phyloP scores from a whole-genome alignment of 139 green algal genomes.

The Yamagishiella unicocca region DNA sequence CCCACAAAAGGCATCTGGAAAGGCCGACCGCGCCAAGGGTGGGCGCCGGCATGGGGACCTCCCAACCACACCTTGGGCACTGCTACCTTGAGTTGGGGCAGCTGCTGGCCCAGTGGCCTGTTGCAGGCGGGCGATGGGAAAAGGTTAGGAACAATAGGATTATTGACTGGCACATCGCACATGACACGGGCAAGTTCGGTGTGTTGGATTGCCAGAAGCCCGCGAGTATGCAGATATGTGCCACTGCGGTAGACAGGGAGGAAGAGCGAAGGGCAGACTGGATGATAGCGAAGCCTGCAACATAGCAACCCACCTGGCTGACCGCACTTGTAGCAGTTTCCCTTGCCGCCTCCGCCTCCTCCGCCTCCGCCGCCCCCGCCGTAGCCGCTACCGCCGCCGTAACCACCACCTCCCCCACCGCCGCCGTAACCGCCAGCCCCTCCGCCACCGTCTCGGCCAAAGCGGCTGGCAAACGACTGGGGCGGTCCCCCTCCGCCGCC shows the following conservation, averaged over 20 bases:
- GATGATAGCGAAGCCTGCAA: too few relatives aligned
- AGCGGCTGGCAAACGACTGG: conserved; percentile 40
- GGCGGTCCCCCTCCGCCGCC: conserved; percentile 1
- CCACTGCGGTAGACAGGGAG: too few relatives aligned
- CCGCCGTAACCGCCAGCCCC: conserved; percentile 11
- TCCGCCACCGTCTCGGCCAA: conserved; percentile 27
- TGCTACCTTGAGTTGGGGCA: conserved; percentile 29
- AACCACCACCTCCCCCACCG: conserved; percentile 13
- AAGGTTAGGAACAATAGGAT: too few relatives aligned
- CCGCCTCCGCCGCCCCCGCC: background rate
- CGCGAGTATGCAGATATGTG: too few relatives aligned
- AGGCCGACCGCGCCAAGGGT: too few relatives aligned
- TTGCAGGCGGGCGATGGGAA: background rate
- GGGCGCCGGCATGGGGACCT: too few relatives aligned
- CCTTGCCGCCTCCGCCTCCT: background rate
- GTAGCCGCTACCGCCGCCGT: conserved; percentile 8
- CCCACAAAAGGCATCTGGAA: too few relatives aligned
- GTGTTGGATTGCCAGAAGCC: too few relatives aligned
- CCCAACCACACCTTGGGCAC: too few relatives aligned
- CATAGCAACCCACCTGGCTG: conserved; percentile 16
- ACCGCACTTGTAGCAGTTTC: conserved; percentile 53
- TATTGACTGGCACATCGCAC: too few relatives aligned
- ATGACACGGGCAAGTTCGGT: too few relatives aligned
- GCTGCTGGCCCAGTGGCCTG: conserved; percentile 35
- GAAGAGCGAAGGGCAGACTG: too few relatives aligned